These are phyloP conservation scores for Xylaria sp. DNA, from an alignment of 495 filamentous ascomycete genomes.

Conservation along the genomic window DNA sequence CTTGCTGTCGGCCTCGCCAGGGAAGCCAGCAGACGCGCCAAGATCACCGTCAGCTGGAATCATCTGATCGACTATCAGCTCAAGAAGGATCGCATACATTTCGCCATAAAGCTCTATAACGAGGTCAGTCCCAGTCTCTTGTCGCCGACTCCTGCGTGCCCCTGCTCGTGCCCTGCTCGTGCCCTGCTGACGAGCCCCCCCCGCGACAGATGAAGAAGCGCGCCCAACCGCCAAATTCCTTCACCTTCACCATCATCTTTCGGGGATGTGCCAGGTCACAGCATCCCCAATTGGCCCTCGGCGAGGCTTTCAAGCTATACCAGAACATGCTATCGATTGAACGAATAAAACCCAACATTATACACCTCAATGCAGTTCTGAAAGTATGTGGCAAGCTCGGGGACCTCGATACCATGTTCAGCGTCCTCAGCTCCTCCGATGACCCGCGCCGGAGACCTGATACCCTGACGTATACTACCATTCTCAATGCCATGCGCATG, in stretches of 20 bases:
- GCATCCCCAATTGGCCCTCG: conserved; percentile 59
- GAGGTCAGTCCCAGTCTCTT: conserved; percentile 62
- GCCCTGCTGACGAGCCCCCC: conserved; percentile 5
- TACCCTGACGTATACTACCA: conserved; percentile 75
- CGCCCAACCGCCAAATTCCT: conserved; percentile 71
- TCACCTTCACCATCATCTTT: conserved; percentile 85
- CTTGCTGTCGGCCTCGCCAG: conserved; percentile 73
- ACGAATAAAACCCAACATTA: conserved; percentile 67
- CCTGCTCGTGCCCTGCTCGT: too few species aligned
- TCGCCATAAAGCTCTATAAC: conserved; percentile 80
- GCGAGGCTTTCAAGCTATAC: conserved; percentile 73
- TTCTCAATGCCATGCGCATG: conserved; percentile 71
- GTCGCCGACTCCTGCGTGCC: neutral
- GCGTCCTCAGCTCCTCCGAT: conserved; percentile 70
- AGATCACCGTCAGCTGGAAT: conserved; percentile 84
- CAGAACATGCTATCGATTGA: conserved; percentile 69
- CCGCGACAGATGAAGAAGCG: conserved; percentile 90
- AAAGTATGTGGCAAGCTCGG: conserved; percentile 73
- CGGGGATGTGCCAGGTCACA: conserved; percentile 69
- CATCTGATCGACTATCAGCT: conserved; percentile 77
- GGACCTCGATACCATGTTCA: conserved; percentile 79
- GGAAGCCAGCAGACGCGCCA: conserved; percentile 63
- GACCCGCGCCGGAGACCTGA: conserved; percentile 67
- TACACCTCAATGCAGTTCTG: conserved; percentile 86
- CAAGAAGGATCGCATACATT: conserved; percentile 60